Percentiles rank a stretch among this genome's conserved stretches.
Evolutionary conservation across 2,329 filamentous ascomycete genomes (phyloP).

Genomic region (Geosmithia morbida): DNA sequence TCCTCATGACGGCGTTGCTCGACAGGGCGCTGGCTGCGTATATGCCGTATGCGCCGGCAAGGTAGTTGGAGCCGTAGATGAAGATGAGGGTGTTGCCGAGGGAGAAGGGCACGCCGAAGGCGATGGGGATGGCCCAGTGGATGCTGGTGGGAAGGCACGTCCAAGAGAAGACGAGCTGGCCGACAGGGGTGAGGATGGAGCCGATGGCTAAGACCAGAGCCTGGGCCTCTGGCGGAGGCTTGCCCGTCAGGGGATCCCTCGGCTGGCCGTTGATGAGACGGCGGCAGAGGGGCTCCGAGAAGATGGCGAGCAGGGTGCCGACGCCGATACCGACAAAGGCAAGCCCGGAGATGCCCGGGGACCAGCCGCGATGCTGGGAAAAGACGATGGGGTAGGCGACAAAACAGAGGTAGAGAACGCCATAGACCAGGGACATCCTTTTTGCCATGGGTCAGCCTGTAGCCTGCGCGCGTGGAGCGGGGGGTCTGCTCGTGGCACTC

Average conservation of each 20-base stretch:
- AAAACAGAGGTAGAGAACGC: constrained; percentile 80
- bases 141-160: constrained; percentile 65
- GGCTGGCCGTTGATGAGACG: constrained; percentile 64
- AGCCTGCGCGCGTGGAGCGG: neutral
- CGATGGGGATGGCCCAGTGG: constrained; percentile 68
- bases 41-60: constrained; percentile 66
- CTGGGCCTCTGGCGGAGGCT: constrained; percentile 63
- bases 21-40: constrained; percentile 72
- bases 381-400: constrained; percentile 84
- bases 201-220: constrained; percentile 70
- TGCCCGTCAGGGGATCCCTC: constrained; percentile 60
- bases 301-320: constrained; percentile 47
- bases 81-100: constrained; percentile 65
- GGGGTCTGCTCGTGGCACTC: constrained; percentile 10
- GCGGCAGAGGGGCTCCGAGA: constrained; percentile 57
- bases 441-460: neutral
- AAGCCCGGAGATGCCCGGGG: constrained; percentile 56
- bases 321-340: constrained; percentile 60
- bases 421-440: constrained; percentile 65
- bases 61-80: constrained; percentile 70
- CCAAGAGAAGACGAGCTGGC: constrained; percentile 81
- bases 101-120: constrained; percentile 69
- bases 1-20: constrained; percentile 63
- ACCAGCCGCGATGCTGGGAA: constrained; percentile 60
- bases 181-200: constrained; percentile 57